Conservation (phyloP, 2,329 filamentous ascomycete species). For the Pseudocercospora pini-densiflorae region DNA sequence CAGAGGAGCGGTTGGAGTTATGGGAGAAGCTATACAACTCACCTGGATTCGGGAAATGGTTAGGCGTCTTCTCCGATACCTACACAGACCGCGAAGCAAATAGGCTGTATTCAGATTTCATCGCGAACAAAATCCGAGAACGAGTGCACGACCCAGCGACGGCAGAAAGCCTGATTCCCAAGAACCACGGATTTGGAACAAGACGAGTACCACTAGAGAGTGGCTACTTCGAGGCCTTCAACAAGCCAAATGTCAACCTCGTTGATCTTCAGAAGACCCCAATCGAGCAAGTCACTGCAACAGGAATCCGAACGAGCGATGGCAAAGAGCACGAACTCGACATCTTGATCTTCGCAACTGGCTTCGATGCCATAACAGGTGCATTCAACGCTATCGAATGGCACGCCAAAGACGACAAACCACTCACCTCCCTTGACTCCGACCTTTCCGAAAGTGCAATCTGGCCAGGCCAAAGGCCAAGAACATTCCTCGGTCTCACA, state of each 20-base stretch:
- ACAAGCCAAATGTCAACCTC: conserved; percentile 32
- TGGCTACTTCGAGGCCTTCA: conserved; percentile 37
- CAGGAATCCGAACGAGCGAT: conserved; percentile 30
- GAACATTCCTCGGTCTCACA: conserved; percentile 46
- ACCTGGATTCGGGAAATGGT: conserved; percentile 22
- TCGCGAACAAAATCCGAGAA: conserved; percentile 40
- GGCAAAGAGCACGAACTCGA: conserved; percentile 33
- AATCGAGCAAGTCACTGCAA: conserved; percentile 48
- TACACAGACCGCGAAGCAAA: conserved; percentile 52
- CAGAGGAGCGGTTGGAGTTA: conserved; percentile 13
- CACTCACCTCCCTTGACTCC: conserved; percentile 38
- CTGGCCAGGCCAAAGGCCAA: conserved; percentile 41
- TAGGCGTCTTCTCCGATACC: conserved; percentile 41
- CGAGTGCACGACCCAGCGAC: conserved; percentile 58
- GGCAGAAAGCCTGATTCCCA: conserved; percentile 60
- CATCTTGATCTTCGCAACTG: conserved; percentile 48
- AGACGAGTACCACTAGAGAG: conserved; percentile 55
- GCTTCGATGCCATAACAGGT: conserved; percentile 42
- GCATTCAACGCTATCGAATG: conserved; percentile 30
- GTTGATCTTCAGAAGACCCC: conserved; percentile 43
- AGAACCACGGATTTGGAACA: conserved; percentile 37
- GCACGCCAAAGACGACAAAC: conserved; percentile 41
- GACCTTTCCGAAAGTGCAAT: conserved; percentile 37
- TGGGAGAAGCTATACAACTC: conserved; percentile 19
- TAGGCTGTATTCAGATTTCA: conserved; percentile 58